These are phyloP conservation scores for Simplicillium sp. DNA, from an alignment of 2,329 filamentous ascomycete genomes.

Conservation along the genomic window DNA sequence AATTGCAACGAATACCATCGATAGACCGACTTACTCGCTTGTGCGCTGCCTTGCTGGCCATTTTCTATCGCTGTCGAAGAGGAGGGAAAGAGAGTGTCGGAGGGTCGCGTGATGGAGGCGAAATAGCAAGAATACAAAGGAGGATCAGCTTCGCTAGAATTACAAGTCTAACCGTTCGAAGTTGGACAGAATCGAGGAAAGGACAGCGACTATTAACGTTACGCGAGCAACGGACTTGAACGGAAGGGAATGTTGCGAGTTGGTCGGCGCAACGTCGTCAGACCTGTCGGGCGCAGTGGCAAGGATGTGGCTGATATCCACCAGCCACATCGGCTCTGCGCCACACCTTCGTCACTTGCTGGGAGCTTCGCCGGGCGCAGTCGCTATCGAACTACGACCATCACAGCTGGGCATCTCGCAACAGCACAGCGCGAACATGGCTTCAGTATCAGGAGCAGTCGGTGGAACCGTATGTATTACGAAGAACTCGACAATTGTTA, in stretches of 20 bases:
- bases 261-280: not conserved
- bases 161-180: too few relatives aligned
- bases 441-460: not conserved
- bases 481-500: constrained; percentile 8
- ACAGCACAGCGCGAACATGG: not conserved
- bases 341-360: constrained; percentile 1
- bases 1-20: not conserved
- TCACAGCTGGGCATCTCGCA: too few relatives aligned
- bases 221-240: not conserved
- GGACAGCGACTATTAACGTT: not conserved
- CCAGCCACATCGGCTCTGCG: constrained; percentile 4
- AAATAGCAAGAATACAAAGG: too few relatives aligned
- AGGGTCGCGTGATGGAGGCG: constrained; percentile 6
- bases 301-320: constrained; percentile 1
- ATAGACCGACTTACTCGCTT: constrained; percentile 47
- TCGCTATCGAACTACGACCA: too few relatives aligned
- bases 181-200: not conserved
- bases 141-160: too few relatives aligned
- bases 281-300: constrained; percentile 4
- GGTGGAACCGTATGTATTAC: constrained; percentile 7
- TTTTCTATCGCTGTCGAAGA: constrained; percentile 19
- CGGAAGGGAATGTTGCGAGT: not conserved
- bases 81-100: not conserved
- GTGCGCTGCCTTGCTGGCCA: constrained; percentile 65
- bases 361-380: constrained; percentile 3